Evolutionary conservation across 306 rosid genomes (phyloP), one percentile per base, ranked within the genome.

Genomic region (Coriaria nepalensis): DNA sequence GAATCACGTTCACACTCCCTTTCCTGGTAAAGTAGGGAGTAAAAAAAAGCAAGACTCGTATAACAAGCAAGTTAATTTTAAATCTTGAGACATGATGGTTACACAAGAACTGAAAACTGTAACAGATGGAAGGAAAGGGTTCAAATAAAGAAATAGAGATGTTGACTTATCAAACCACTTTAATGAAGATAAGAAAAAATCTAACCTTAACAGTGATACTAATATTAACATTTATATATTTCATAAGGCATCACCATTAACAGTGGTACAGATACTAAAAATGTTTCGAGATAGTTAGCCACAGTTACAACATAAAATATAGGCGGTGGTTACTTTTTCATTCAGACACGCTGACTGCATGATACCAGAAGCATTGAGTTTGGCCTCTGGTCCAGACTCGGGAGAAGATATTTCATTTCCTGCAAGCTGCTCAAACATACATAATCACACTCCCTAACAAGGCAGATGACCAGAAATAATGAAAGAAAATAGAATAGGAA

Each of bases 1-100:
- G 73, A 49, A 48, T 67, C 52, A 39, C 49, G 39, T 50, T 65
- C 71, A 48, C 66, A 57, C 33, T n/a, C 45, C 65, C 77, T 70
- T 68, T 67, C 76, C 97, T 88, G 95, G 58, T 55, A 70, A 61
- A 20, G 29, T 20, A 20, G 46, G 53, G 61, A 13, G 64, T 57
- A 46, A 37, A 57, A 37, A 29, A 57, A 62, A 46, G 37, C 55
- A 68, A 48, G 55, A 62, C 59, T 57, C 40, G 60, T 37, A 59
- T 20, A 20, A 20, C 29, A 20, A 1, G 29, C 29, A 20, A 20
- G 29, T 1, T 20, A 20, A 20, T 20, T 20, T 20, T 20, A 20
- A 20, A 20, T 20, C 29, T 20, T 20, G 29, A 20, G 29, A 20
- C 1, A 20, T 20, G 29, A 20, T 20, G 29, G n/a, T n/a, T n/a